phyloP scores from a whole-genome alignment of 352 stramenopile species.

The Hyaloperonospora arabidopsidis region DNA sequence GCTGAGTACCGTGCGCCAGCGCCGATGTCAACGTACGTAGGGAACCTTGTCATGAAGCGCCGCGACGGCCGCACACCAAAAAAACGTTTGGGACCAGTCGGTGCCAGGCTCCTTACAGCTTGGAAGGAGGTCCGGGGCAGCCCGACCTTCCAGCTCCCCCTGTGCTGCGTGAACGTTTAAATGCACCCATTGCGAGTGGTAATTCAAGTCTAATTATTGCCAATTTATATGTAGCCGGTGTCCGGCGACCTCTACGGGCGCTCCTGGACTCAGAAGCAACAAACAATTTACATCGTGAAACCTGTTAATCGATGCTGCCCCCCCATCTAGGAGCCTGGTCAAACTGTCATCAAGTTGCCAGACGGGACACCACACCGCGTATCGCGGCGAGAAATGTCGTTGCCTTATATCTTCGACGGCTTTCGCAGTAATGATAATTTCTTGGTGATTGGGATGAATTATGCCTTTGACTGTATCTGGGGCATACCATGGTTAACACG shows the following conservation, averaged over 20 bases:
- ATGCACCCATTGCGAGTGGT: constrained; percentile 7
- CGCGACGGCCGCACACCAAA: too few relatives aligned
- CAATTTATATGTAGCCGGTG: constrained; percentile 3
- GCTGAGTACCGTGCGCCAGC: too few relatives aligned
- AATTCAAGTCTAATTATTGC: constrained; percentile 9
- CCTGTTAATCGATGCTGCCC: constrained; percentile 6
- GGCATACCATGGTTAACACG: constrained; percentile 19
- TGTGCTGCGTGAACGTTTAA: constrained; percentile 5
- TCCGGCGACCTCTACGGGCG: constrained; percentile 7
- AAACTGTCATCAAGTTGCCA: constrained; percentile 12
- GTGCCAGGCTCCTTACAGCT: too few relatives aligned
- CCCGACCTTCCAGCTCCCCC: constrained; percentile 3
- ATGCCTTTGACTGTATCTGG: constrained; percentile 23
- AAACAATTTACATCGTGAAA: constrained; percentile 15
- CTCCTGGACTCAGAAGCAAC: constrained; percentile 20
- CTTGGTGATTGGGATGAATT: constrained; percentile 23
- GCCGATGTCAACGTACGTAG: too few relatives aligned
- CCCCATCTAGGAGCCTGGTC: background rate
- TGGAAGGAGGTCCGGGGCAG: constrained; percentile 2
- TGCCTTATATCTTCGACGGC: background rate
- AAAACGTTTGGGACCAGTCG: too few relatives aligned
- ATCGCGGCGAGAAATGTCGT: constrained; percentile 1
- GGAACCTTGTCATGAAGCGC: too few relatives aligned
- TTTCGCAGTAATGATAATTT: constrained; percentile 10
- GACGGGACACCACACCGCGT: constrained; percentile 9